phyloP scores from a whole-genome alignment of 106 monocot species.

The Allium sativum region DNA sequence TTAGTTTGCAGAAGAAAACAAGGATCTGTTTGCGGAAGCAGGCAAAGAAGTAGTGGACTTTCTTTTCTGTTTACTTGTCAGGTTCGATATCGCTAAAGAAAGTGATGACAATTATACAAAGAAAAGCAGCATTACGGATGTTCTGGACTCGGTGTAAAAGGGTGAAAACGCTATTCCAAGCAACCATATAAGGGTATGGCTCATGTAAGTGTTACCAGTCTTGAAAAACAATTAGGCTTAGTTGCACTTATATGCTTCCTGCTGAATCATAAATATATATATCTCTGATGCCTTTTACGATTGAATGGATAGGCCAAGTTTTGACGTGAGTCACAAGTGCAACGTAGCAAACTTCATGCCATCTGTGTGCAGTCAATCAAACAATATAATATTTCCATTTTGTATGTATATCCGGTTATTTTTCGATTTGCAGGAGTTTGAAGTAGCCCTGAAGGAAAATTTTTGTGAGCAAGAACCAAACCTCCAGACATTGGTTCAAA shows the following conservation, averaged over 20 bases:
- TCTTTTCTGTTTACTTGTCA: no score
- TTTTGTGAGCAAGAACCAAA: slow-evolving; percentile 1
- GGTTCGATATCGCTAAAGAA: neutral
- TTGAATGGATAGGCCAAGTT: no score
- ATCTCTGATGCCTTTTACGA: neutral
- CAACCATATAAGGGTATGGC: neutral
- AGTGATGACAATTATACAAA: neutral
- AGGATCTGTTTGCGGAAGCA: no score
- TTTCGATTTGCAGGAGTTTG: slow-evolving; percentile 1
- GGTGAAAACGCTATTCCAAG: neutral
- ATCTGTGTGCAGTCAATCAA: no score
- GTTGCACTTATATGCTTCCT: neutral
- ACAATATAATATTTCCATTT: no score
- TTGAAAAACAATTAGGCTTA: neutral
- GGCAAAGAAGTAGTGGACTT: no score
- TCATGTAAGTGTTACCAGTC: neutral
- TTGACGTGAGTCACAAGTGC: no score
- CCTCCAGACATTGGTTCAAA: neutral
- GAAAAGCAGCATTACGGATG: no score
- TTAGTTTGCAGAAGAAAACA: no score
- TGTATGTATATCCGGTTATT: no score
- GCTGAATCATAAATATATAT: neutral
- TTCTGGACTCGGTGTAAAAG: neutral
- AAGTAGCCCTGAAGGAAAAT: neutral
- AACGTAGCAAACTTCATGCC: no score